Conservation (phyloP, 2,329 filamentous ascomycete genomes). For the Dichotomopilus funicola region DNA sequence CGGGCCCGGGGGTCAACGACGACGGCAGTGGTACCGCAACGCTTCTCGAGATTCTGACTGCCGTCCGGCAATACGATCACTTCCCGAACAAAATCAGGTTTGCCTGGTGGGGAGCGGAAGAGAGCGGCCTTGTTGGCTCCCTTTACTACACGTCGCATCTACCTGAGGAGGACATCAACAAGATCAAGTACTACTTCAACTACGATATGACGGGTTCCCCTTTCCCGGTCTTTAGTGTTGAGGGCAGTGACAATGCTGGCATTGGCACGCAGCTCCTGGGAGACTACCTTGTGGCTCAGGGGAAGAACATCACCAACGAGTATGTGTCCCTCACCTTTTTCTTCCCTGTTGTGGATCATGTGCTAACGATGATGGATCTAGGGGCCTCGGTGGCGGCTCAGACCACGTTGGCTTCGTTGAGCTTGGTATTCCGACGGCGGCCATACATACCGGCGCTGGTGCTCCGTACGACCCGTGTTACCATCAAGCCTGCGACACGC, state of each 20-base stretch:
- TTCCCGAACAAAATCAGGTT: conserved; percentile 37
- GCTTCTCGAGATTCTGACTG: conserved; percentile 32
- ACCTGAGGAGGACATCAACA: conserved; percentile 27
- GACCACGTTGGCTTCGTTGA: conserved; percentile 57
- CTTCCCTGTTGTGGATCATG: conserved; percentile 26
- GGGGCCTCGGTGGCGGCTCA: conserved; percentile 50
- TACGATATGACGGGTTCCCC: conserved; percentile 37
- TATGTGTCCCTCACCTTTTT: conserved; percentile 1
- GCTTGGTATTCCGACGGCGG: conserved; percentile 48
- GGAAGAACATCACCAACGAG: conserved; percentile 25
- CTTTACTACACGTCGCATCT: conserved; percentile 34
- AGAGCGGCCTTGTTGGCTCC: conserved; percentile 34
- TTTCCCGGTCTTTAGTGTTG: conserved; percentile 32
- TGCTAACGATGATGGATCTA: conserved; percentile 32
- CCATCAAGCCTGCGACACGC: conserved; percentile 34
- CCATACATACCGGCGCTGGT: conserved; percentile 55
- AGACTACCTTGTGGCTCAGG: conserved; percentile 29
- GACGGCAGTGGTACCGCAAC: conserved; percentile 39
- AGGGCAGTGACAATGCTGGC: conserved; percentile 32
- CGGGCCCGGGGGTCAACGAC: conserved; percentile 41
- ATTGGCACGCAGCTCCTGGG: conserved; percentile 31
- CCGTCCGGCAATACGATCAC: conserved; percentile 28
- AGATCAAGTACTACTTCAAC: conserved; percentile 35
- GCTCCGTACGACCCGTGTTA: conserved; percentile 30
- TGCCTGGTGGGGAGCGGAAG: conserved; percentile 41